phyloP scores from a whole-genome alignment of 2,329 filamentous ascomycete species.

The Verticillium nubilum region DNA sequence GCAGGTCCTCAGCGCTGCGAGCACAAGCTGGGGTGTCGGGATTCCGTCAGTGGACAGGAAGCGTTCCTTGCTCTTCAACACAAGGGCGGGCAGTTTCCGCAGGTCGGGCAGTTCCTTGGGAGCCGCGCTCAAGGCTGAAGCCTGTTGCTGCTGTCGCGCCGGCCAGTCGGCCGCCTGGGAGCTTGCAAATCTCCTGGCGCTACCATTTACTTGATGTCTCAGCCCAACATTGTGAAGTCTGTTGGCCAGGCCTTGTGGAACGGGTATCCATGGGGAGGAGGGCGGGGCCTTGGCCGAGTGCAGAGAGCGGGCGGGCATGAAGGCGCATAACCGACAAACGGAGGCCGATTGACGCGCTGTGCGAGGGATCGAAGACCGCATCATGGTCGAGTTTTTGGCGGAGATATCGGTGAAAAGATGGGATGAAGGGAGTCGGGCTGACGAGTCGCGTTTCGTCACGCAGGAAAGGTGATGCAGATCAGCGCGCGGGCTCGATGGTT shows the following conservation, averaged over 20 bases:
- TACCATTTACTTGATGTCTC: constrained; percentile 2
- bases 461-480: not conserved
- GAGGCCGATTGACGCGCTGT: constrained; percentile 19
- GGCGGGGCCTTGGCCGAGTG: constrained; percentile 12
- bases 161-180: not conserved
- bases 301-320: constrained; percentile 19
- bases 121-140: constrained; percentile 1
- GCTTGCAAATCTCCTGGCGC: constrained; percentile 1
- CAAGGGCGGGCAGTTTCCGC: constrained; percentile 31
- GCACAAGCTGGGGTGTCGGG: constrained; percentile 36
- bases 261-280: constrained; percentile 4
- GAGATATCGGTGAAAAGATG: not conserved
- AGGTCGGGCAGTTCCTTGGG: constrained; percentile 27
- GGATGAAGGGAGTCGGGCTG: constrained; percentile 1
- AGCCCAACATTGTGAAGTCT: constrained; percentile 3
- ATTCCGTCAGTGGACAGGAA: constrained; percentile 40
- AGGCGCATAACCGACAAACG: constrained; percentile 39
- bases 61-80: constrained; percentile 34
- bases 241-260: constrained; percentile 6
- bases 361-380: constrained; percentile 27
- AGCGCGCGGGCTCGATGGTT: not conserved
- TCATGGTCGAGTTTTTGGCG: constrained; percentile 13
- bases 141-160: not conserved
- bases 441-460: constrained; percentile 1
- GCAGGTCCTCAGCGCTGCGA: constrained; percentile 38